phyloP scores from a whole-genome alignment of 805 yeast species.

The Lipomyces spencermartinsiae region DNA sequence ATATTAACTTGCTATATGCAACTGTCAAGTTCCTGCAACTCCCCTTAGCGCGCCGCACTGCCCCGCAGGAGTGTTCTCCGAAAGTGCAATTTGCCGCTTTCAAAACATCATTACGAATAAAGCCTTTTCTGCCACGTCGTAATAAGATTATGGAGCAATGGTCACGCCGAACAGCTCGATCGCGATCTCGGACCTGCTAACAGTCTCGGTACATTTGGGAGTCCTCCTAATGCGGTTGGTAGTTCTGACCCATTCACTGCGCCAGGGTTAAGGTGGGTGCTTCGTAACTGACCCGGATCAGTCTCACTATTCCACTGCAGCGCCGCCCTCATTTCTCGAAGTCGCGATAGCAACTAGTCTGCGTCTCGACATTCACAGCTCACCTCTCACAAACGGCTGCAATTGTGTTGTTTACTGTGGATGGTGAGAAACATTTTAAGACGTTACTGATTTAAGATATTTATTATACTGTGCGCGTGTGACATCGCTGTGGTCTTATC shows the following conservation, averaged over 20 bases:
- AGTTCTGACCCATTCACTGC: too few relatives aligned
- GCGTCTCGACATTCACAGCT: neutral
- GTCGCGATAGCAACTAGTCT: neutral
- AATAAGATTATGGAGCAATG: neutral
- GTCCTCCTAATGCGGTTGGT: too few relatives aligned
- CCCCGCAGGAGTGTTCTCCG: neutral
- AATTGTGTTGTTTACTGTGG: neutral
- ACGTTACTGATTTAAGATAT: neutral
- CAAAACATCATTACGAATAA: too few relatives aligned
- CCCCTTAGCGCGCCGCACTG: neutral
- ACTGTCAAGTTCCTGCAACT: too few relatives aligned
- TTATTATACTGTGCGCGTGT: neutral
- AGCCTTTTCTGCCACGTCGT: neutral
- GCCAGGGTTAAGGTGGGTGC: too few relatives aligned
- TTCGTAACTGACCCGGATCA: too few relatives aligned
- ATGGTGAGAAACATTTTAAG: neutral
- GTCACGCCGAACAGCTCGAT: neutral
- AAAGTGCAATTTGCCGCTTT: too few relatives aligned
- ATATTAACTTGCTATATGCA: too few relatives aligned
- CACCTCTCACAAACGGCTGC: neutral
- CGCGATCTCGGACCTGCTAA: neutral
- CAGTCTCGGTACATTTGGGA: too few relatives aligned
- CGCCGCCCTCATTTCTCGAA: neutral
- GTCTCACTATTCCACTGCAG: too few relatives aligned
- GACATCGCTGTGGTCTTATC: neutral